phyloP scores from a whole-genome alignment of 345 rosid genomes.

The Gossypium rotundifolium region DNA sequence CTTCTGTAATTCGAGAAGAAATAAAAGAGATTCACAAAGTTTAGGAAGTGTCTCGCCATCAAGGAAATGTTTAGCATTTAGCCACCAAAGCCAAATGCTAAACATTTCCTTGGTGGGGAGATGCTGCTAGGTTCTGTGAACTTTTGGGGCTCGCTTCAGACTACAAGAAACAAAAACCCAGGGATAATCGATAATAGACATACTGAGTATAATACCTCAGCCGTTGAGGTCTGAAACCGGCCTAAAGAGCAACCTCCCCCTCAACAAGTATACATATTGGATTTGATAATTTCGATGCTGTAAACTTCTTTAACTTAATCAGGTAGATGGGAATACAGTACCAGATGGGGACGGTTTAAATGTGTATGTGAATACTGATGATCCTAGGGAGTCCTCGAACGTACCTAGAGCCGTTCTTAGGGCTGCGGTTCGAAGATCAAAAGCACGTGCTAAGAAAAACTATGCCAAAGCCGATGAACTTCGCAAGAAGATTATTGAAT shows the following conservation, averaged over 20 bases:
- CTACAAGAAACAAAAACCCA: too few relatives aligned
- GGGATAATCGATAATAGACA: too few relatives aligned
- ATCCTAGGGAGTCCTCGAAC: conserved; percentile 50
- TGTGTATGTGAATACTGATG: conserved; percentile 55
- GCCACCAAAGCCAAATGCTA: too few relatives aligned
- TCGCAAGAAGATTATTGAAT: conserved; percentile 48
- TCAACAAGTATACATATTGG: too few relatives aligned
- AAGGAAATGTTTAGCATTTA: too few relatives aligned
- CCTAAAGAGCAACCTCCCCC: too few relatives aligned
- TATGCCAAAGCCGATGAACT: conserved; percentile 54
- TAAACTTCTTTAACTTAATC: conserved; percentile 18
- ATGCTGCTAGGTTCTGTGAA: background rate
- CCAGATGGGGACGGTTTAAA: conserved; percentile 79
- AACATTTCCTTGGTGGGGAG: too few relatives aligned
- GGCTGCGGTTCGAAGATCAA: conserved; percentile 51
- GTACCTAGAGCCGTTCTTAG: conserved; percentile 53
- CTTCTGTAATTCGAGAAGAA: too few relatives aligned
- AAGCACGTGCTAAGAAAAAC: conserved; percentile 54
- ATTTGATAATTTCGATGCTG: background rate
- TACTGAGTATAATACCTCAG: too few relatives aligned
- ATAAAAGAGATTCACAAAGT: too few relatives aligned
- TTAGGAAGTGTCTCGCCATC: too few relatives aligned
- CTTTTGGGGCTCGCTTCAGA: background rate
- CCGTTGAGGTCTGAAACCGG: too few relatives aligned
- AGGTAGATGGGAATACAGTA: conserved; percentile 75